phyloP scores from a whole-genome alignment of 805 yeast species.

The Wickerhamiella brachini region DNA sequence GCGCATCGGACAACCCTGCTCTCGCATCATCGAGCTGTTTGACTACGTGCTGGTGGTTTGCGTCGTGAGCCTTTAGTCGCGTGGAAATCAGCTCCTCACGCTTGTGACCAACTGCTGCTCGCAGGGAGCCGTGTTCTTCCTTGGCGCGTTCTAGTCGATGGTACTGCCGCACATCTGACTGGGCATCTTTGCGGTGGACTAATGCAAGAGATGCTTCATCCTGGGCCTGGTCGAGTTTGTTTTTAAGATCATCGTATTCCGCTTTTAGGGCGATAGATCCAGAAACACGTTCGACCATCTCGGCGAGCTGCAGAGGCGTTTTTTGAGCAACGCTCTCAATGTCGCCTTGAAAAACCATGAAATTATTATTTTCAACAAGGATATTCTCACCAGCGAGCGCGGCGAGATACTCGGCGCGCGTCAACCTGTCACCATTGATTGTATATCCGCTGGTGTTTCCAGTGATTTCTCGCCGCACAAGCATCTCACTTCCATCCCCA shows the following conservation, averaged over 20 bases:
- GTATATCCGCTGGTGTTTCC: conserved; percentile 1
- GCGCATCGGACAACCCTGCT: background rate
- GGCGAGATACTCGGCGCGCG: conserved; percentile 38
- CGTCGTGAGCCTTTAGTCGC: conserved; percentile 3
- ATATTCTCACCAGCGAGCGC: conserved; percentile 67
- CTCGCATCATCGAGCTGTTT: background rate
- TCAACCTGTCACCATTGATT: conserved; percentile 8
- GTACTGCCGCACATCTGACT: conserved; percentile 64
- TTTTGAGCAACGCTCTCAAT: conserved; percentile 88
- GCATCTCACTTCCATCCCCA: background rate
- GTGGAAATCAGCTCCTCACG: background rate
- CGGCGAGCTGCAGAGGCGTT: conserved; percentile 60
- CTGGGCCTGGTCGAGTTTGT: conserved; percentile 41
- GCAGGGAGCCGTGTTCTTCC: conserved; percentile 23
- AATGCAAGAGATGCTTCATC: conserved; percentile 50
- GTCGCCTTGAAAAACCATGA: conserved; percentile 92
- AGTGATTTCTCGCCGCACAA: conserved; percentile 9
- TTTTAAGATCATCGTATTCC: conserved; percentile 54
- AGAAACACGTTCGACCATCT: conserved; percentile 65
- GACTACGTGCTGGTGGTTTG: background rate
- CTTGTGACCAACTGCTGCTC: background rate
- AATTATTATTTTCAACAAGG: conserved; percentile 77
- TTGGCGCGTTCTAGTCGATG: conserved; percentile 63
- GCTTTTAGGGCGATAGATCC: conserved; percentile 54
- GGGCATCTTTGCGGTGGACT: conserved; percentile 53